Conservation (phyloP, 176 grass and related monocot genomes). For the Metroxylon sagu region DNA sequence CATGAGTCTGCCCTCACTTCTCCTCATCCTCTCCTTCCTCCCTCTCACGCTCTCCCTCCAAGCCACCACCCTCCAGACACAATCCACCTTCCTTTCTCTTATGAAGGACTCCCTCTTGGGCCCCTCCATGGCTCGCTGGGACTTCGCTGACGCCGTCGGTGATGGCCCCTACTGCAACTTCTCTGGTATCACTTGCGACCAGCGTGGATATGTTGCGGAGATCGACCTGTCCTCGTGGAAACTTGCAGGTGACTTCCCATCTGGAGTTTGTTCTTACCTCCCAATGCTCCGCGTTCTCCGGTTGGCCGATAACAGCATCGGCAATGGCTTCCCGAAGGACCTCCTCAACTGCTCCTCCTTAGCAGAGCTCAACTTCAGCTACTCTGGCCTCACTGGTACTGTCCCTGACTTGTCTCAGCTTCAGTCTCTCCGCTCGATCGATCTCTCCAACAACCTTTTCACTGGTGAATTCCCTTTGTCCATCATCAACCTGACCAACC, state of each 20-base stretch:
- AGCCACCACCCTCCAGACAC: background rate
- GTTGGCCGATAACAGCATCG: conserved; percentile 47
- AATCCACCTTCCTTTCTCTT: conserved; percentile 46
- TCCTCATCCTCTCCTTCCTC: conserved; percentile 12
- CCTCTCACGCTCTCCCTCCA: conserved; percentile 8
- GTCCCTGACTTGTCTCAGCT: conserved; percentile 57
- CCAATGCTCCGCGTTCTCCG: conserved; percentile 50
- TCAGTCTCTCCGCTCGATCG: conserved; percentile 32
- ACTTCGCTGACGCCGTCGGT: conserved; percentile 25
- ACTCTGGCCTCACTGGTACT: conserved; percentile 37
- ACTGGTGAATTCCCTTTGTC: conserved; percentile 61
- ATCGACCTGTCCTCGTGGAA: conserved; percentile 71
- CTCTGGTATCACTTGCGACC: conserved; percentile 42
- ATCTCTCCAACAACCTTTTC: conserved; percentile 64
- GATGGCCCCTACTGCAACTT: conserved; percentile 38
- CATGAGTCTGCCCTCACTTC: background rate
- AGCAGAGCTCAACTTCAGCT: conserved; percentile 62
- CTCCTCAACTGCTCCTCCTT: conserved; percentile 63
- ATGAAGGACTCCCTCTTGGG: conserved; percentile 62
- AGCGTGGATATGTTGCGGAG: conserved; percentile 20
- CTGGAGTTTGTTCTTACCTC: conserved; percentile 37
- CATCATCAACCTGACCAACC: conserved; percentile 36
- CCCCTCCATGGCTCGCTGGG: conserved; percentile 56
- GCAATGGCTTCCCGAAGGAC: conserved; percentile 43
- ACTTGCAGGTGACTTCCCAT: conserved; percentile 46